Evolutionary conservation across 495 filamentous ascomycete genomes (phyloP).

Genomic region (Penicillium cosmopolitanum): DNA sequence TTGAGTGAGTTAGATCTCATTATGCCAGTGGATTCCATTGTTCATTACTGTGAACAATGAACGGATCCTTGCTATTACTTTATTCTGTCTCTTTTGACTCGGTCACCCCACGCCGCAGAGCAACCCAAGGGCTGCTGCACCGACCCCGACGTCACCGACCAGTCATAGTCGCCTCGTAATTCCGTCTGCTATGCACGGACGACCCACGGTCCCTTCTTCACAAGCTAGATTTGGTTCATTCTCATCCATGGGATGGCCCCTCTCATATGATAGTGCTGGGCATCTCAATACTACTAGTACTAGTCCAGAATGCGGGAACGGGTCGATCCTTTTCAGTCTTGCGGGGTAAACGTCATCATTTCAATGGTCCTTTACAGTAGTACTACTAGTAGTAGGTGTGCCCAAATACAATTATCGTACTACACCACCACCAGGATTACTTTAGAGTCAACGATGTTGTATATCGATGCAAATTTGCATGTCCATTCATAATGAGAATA

Average conservation of each 20-base stretch:
- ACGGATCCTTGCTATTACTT: not conserved
- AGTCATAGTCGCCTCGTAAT: conserved; percentile 25
- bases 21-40: not conserved
- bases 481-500: conserved; percentile 28
- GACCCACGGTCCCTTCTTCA: conserved; percentile 14
- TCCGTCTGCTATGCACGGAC: conserved; percentile 5
- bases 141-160: conserved; percentile 35
- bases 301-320: not conserved
- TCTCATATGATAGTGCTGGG: not conserved
- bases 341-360: conserved; percentile 5
- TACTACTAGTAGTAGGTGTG: no score
- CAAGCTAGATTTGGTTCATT: not conserved
- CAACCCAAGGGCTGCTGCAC: not conserved
- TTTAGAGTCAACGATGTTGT: not conserved
- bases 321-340: not conserved
- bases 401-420: no score
- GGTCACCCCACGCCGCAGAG: not conserved
- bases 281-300: no score
- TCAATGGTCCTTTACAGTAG: not conserved
- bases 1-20: not conserved
- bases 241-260: not conserved
- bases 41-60: not conserved
- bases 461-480: conserved; percentile 13
- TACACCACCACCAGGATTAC: no score
- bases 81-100: not conserved